Percentiles rank a stretch among this genome's conserved stretches.
Evolutionary conservation across 768 basidiomycete genomes (phyloP).

Genomic region (Zangia roseola): DNA sequence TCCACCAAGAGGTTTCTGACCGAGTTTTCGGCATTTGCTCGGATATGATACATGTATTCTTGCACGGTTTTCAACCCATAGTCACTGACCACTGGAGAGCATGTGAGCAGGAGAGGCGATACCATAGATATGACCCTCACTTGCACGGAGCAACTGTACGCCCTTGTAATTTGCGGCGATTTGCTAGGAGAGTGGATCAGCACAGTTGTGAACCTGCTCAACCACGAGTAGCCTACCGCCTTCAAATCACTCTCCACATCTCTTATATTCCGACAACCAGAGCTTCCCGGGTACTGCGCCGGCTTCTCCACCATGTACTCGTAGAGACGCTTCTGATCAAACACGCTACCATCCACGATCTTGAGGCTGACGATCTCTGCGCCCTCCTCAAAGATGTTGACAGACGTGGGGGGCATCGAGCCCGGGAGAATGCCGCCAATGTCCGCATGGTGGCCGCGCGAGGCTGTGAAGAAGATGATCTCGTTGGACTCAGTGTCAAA

Average conservation of each 20-base stretch:
- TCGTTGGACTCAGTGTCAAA: slow-evolving; percentile 62
- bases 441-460: slow-evolving; percentile 92
- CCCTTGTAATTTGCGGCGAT: slow-evolving; percentile 94
- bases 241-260: slow-evolving; percentile 93
- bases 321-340: slow-evolving; percentile 70
- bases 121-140: slow-evolving; percentile 39
- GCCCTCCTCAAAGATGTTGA: slow-evolving; percentile 91
- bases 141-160: slow-evolving; percentile 76
- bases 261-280: slow-evolving; percentile 81
- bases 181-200: slow-evolving; percentile 52
- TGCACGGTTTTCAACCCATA: slow-evolving; percentile 86
- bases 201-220: neutral
- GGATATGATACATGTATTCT: slow-evolving; percentile 91
- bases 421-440: slow-evolving; percentile 91
- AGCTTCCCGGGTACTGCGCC: slow-evolving; percentile 77
- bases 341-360: slow-evolving; percentile 79
- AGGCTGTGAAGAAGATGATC: slow-evolving; percentile 92
- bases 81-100: slow-evolving; percentile 70
- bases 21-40: slow-evolving; percentile 81
- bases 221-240: slow-evolving; percentile 52
- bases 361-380: slow-evolving; percentile 91
- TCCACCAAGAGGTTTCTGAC: slow-evolving; percentile 80
- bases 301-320: slow-evolving; percentile 84
- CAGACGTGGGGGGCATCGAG: slow-evolving; percentile 93
- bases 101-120: slow-evolving; percentile 11